Evolutionary conservation across 2,329 filamentous ascomycete genomes (phyloP).

Genomic region (Diaporthe nobilis): DNA sequence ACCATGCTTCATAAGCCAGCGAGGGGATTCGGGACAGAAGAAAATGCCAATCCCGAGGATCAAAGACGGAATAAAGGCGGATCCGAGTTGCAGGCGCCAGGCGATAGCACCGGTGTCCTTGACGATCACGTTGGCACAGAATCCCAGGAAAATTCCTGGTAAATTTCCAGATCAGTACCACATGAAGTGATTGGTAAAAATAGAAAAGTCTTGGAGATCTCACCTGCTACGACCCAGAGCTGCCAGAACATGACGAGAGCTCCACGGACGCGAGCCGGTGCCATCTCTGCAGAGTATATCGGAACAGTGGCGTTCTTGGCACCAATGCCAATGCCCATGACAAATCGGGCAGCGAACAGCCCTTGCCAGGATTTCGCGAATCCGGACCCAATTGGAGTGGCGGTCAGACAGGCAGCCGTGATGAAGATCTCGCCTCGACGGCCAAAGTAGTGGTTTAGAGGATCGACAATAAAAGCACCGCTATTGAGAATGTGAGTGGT

Average conservation of each 20-base stretch:
- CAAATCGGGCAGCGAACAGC: constrained; percentile 77
- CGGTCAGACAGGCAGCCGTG: constrained; percentile 79
- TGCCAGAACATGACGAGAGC: constrained; percentile 43
- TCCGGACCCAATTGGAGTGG: constrained; percentile 78
- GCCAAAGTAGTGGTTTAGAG: constrained; percentile 60
- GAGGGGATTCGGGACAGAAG: constrained; percentile 75
- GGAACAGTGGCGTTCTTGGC: constrained; percentile 41
- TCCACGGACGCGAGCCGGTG: constrained; percentile 38
- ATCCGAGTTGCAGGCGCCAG: constrained; percentile 75
- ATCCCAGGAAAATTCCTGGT: constrained; percentile 70
- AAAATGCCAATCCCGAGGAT: constrained; percentile 73
- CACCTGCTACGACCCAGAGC: constrained; percentile 40
- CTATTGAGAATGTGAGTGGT: not conserved
- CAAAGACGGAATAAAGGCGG: constrained; percentile 72
- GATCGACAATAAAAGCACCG: constrained; percentile 67
- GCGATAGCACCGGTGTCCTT: constrained; percentile 63
- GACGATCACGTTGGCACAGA: constrained; percentile 71
- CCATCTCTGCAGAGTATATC: constrained; percentile 42
- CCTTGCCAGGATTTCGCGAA: constrained; percentile 81
- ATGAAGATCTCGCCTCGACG: constrained; percentile 78
- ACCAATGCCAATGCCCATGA: constrained; percentile 41
- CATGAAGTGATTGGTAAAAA: not conserved
- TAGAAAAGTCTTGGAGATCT: not conserved
- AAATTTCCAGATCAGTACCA: not conserved
- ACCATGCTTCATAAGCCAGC: constrained; percentile 78